Evolutionary conservation across 2,329 filamentous ascomycete genomes (phyloP).

Genomic region (Aureobasidium sp.): DNA sequence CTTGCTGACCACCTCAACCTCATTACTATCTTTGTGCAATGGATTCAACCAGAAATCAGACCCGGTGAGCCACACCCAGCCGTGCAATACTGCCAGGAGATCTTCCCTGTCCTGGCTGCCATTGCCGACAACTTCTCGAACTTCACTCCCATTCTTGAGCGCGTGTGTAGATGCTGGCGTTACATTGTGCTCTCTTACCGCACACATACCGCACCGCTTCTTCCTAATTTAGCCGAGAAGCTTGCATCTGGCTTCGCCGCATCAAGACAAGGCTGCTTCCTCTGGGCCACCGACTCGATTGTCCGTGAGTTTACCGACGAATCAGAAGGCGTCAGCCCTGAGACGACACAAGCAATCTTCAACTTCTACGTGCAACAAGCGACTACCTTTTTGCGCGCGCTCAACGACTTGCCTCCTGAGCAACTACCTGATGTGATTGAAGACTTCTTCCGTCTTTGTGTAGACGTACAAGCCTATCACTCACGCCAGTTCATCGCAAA

Average conservation of each 20-base stretch:
- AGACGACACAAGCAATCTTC: conserved; percentile 84
- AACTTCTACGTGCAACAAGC: conserved; percentile 92
- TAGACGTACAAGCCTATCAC: conserved; percentile 90
- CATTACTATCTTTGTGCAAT: conserved; percentile 82
- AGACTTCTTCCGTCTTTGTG: conserved; percentile 89
- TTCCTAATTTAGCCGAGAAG: conserved; percentile 81
- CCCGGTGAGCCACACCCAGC: conserved; percentile 73
- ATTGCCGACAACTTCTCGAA: conserved; percentile 81
- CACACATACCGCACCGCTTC: conserved; percentile 75
- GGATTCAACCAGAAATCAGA: conserved; percentile 66
- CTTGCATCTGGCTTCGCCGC: conserved; percentile 76
- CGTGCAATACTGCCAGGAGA: conserved; percentile 92
- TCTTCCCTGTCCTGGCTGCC: conserved; percentile 79
- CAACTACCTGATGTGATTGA: conserved; percentile 82
- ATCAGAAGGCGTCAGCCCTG: conserved; percentile 71
- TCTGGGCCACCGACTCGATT: conserved; percentile 97
- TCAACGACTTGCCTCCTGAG: conserved; percentile 73
- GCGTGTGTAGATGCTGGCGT: conserved; percentile 91
- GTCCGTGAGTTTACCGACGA: conserved; percentile 92
- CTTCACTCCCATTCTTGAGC: conserved; percentile 84
- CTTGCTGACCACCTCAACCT: conserved; percentile 92
- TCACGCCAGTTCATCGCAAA: conserved; percentile 77
- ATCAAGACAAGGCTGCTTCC: conserved; percentile 88
- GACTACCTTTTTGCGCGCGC: conserved; percentile 77
- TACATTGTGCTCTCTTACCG: conserved; percentile 96